phyloP scores from a whole-genome alignment of 2,329 filamentous ascomycete species.

The Colletotrichum spaethianum region DNA sequence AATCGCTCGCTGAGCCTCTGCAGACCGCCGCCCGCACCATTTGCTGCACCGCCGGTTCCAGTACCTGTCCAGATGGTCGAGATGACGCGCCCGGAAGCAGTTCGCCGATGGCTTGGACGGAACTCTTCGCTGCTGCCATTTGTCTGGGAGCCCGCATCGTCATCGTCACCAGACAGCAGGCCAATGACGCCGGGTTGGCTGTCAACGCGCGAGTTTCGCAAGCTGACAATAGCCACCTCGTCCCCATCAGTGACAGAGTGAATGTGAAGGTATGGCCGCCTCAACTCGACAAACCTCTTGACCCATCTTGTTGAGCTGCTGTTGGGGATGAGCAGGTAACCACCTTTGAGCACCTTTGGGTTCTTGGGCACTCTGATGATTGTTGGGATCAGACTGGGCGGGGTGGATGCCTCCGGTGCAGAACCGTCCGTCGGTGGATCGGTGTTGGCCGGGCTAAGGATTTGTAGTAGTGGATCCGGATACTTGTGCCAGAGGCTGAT shows the following conservation, averaged over 20 bases:
- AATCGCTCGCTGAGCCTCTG: conserved; percentile 70
- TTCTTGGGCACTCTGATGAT: conserved; percentile 87
- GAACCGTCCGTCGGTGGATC: conserved; percentile 78
- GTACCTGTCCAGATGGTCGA: conserved; percentile 69
- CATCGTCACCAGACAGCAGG: conserved; percentile 72
- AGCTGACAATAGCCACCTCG: conserved; percentile 89
- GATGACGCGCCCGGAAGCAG: conserved; percentile 66
- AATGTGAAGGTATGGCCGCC: conserved; percentile 91
- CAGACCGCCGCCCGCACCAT: conserved; percentile 55
- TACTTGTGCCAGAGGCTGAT: conserved; percentile 76
- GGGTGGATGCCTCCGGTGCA: conserved; percentile 60
- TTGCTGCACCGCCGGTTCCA: conserved; percentile 51
- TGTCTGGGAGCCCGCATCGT: conserved; percentile 49
- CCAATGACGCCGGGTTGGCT: conserved; percentile 90
- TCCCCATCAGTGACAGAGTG: conserved; percentile 89
- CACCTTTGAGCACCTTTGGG: conserved; percentile 84
- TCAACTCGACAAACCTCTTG: conserved; percentile 92
- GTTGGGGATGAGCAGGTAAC: conserved; percentile 89
- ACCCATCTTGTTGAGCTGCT: conserved; percentile 88
- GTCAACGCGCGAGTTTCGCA: conserved; percentile 92
- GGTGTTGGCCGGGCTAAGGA: conserved; percentile 74
- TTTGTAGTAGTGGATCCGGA: conserved; percentile 68
- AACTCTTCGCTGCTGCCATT: conserved; percentile 55
- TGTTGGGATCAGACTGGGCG: conserved; percentile 80
- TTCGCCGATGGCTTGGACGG: conserved; percentile 63